Base-by-base conservation (phyloP, 208 protist genomes). In the Crithidia fasciculata region DNA sequence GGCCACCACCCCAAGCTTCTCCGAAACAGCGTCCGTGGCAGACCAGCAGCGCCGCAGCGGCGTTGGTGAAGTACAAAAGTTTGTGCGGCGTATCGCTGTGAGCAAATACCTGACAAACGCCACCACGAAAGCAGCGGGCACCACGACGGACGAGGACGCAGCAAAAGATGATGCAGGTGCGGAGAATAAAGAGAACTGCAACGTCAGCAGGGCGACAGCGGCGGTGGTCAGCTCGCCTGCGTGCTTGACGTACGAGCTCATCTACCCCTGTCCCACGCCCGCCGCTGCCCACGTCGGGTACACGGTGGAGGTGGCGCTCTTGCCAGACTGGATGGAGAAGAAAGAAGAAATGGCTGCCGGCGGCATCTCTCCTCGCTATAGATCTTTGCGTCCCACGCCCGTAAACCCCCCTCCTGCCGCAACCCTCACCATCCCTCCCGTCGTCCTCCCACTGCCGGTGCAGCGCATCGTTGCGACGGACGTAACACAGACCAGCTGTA, bases 161-260 rank as follows among this genome's bases (percentile, higher is more conserved):
- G 28, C 39, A 5, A 15, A 8, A 13, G 39, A 61, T 8, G 55
- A 59, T 28, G 13, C 55, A 59, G 28, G 15, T 15, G 52, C 8
- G 6, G 40, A 36, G 8, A 40, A 15, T 12, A 8, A 15, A 39
- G 45, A 5, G 37, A 41, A 13, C 10, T 61, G 57, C 12, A 61
- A 55, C 15, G 50, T 9, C 13, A 55, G 19, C 50, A 55, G 50
- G 15, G 50, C 16, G 16, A 18, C 50, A 55, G 54, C 54, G 54
- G 54, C 54, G 28, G 52, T 37, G 13, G n/a, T 15, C 52, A 69
- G 52, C 49, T 3, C 19, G 2, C 12, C 18, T 16, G 68, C 41
- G 43, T 73, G 56, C 47, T 49, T 73, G 16, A 52, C 58, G 39
- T 73, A 73, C 58, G 68, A 73, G 57, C 49, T 73, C 13, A 16